Evolutionary conservation across 2,329 filamentous ascomycete genomes (phyloP), one percentile per base, ranked within the genome.

Genomic region (Emergomyces orientalis): DNA sequence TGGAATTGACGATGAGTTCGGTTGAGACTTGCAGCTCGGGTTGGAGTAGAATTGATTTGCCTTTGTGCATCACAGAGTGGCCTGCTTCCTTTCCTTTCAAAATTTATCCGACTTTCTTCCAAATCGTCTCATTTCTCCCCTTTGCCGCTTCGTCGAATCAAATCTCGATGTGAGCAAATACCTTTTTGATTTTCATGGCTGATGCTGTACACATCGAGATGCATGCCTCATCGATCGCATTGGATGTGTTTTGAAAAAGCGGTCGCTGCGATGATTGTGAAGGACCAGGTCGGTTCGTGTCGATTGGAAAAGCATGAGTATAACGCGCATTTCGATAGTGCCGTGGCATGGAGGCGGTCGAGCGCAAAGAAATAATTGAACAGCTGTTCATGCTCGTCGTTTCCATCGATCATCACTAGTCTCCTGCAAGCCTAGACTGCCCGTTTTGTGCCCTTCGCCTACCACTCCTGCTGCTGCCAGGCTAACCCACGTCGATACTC

Each of bases 181-280:
- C 30, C 3, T 32, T 54, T 37, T 27, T 13, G 11, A 2, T 56
- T 39, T 37, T 56, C 54, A 56, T 25, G 22, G 32, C 54, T 11
- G 30, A 37, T 39, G 54, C 54, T 39, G 54, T 41, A 22, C 32
- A 13, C 54, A 22, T 25, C 6, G 13, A 39, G 32, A 56, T 56
- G 51, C 13, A 39, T n/a, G 11, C 11, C 52, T 14, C 25, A 14
- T 59, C n/a, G 8, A 59, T 59, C 22, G 45, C 43, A 60, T 52
- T 60, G 59, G 59, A 60, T 52, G 45, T 49, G 59, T 60, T 60
- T 60, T 39, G 25, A 49, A 59, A 59, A 32, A n/a, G 19, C 30
- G 19, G 30, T 32, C 19, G 25, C 39, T n/a, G 27, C 9, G 57
- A 47, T 45, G 19, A 32, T 49, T 39, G 19, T 25, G 32, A 56